Percentiles rank a stretch among this genome's conserved stretches.
These are phyloP conservation scores for Aspergillus hiratsukae DNA, from an alignment of 2,329 filamentous ascomycete genomes.

Conservation along the genomic window DNA sequence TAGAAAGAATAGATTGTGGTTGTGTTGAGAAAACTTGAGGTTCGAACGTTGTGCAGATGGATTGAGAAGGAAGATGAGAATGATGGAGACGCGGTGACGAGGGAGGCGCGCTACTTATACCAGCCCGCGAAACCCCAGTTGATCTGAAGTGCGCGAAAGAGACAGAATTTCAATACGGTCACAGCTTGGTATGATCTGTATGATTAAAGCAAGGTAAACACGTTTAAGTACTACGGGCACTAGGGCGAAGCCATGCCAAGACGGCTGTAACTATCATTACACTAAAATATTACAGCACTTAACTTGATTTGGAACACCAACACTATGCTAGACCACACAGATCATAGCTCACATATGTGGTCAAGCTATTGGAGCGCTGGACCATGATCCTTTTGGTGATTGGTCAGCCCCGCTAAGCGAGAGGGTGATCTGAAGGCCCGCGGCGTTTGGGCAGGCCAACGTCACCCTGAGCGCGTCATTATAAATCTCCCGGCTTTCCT, in stretches of 20 bases:
- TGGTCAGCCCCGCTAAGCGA: conserved; percentile 40
- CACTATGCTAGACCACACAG: conserved; percentile 3
- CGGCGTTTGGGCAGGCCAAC: conserved; percentile 35
- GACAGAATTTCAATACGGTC: conserved; percentile 45
- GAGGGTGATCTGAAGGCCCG: conserved; percentile 42
- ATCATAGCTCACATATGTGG: conserved; percentile 12
- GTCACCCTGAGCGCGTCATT: conserved; percentile 41
- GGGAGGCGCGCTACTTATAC: conserved; percentile 45
- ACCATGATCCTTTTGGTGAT: conserved; percentile 36
- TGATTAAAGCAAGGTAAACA: conserved; percentile 34
- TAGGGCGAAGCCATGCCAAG: conserved; percentile 13
- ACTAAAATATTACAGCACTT: conserved; percentile 21
- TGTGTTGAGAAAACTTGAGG: conserved; percentile 26
- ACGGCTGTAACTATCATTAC: conserved; percentile 18
- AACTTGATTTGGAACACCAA: conserved; percentile 22
- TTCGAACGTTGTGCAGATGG: conserved; percentile 21
- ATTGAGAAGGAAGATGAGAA: conserved; percentile 29
- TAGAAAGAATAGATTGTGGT: background rate
- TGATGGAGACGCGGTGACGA: conserved; percentile 37
- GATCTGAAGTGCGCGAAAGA: conserved; percentile 43
- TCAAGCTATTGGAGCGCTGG: conserved; percentile 12
- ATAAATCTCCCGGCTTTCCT: conserved; percentile 39
- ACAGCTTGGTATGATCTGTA: conserved; percentile 42
- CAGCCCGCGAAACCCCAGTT: conserved; percentile 37
- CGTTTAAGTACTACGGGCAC: conserved; percentile 11